Evolutionary conservation across 225 moss, liverwort and hornwort species (phyloP).

Genomic region (Sphagnum contortum): DNA sequence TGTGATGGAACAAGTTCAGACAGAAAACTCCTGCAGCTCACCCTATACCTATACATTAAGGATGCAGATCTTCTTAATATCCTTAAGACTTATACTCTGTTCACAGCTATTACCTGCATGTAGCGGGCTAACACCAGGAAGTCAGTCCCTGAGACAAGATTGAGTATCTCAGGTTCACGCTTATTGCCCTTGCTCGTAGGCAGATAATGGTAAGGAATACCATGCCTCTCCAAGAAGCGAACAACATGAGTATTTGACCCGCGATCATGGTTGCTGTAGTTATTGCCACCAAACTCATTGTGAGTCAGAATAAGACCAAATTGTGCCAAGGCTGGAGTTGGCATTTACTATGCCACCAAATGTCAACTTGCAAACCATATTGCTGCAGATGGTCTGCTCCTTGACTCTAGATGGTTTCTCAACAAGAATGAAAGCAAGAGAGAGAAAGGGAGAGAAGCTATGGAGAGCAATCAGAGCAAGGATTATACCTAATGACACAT

Average conservation of each 20-base stretch:
- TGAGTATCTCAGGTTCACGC: constrained; percentile 76
- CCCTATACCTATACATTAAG: no score
- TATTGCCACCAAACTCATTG: not conserved
- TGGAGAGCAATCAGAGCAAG: no score
- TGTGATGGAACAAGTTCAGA: not conserved
- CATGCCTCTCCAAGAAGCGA: constrained; percentile 89
- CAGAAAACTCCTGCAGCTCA: no score
- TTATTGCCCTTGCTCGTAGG: constrained; percentile 66
- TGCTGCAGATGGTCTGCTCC: no score
- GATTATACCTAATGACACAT: constrained; percentile 67
- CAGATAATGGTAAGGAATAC: constrained; percentile 87
- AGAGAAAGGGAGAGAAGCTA: not conserved
- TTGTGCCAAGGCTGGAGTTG: no score
- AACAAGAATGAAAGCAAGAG: not conserved
- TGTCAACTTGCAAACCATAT: no score
- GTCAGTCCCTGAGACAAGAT: constrained; percentile 61
- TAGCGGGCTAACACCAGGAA: constrained; percentile 93
- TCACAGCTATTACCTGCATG: constrained; percentile 61
- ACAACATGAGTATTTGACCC: constrained; percentile 87
- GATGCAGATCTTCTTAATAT: no score
- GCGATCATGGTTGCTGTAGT: constrained; percentile 85
- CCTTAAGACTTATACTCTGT: no score
- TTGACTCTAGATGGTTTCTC: no score
- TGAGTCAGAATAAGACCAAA: no score
- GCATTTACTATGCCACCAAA: no score